Conservation (phyloP, 1,139 yeast genomes). For the Kodamaea arcana region DNA sequence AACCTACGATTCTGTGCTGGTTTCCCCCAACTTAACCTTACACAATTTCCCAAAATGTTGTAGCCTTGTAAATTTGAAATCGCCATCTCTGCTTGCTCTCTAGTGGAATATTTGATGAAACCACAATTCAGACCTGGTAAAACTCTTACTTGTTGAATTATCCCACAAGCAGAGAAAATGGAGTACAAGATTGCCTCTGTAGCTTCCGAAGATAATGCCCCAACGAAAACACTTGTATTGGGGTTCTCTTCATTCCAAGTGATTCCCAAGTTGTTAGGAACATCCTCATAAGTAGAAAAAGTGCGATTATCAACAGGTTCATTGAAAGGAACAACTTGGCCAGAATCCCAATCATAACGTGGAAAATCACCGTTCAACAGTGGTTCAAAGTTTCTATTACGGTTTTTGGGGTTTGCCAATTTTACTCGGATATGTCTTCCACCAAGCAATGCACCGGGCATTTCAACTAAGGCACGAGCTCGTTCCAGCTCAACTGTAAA, state of each 20-base stretch:
- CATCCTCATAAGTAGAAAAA: neutral
- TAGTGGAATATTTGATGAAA: conserved; percentile 74
- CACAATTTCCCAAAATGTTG: conserved; percentile 80
- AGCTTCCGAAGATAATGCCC: conserved; percentile 76
- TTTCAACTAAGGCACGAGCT: conserved; percentile 59
- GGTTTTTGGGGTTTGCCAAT: conserved; percentile 36
- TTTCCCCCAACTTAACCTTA: conserved; percentile 89
- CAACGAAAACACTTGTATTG: conserved; percentile 92
- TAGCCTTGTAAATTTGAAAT: conserved; percentile 91
- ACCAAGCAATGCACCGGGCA: conserved; percentile 73
- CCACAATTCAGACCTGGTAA: conserved; percentile 95
- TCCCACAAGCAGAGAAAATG: conserved; percentile 80
- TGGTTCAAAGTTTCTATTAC: neutral
- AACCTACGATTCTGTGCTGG: conserved; percentile 30
- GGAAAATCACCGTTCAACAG: neutral
- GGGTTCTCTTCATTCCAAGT: conserved; percentile 49
- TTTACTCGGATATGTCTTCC: conserved; percentile 75
- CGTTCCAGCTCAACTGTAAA: conserved; percentile 62
- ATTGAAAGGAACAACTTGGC: neutral
- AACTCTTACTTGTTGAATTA: conserved; percentile 77
- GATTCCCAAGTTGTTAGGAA: conserved; percentile 1
- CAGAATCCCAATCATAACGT: neutral
- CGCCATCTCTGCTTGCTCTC: conserved; percentile 86
- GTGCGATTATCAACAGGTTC: neutral
- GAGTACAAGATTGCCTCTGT: conserved; percentile 71